Evolutionary conservation across 129 eudicot species (phyloP), one percentile per base, ranked within the genome.

Genomic region (Flaveria robusta): DNA sequence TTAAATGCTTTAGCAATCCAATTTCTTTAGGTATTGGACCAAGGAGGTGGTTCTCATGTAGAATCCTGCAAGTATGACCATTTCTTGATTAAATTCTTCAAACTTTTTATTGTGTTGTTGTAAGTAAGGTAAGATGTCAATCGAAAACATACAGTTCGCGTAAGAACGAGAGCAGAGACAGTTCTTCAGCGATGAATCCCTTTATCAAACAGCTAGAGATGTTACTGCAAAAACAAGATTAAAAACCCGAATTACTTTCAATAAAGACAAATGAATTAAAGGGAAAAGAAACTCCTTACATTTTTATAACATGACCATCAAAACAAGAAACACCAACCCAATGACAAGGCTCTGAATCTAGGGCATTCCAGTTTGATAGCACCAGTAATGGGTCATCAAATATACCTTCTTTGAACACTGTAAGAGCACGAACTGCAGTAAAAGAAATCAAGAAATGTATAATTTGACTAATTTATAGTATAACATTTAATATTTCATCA

Each of bases 21-120:
- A 95, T 83, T 85, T 91, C 96, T 83, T 85, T 95, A 19, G 99
- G 99, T 66, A 95, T 91, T 58, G 88, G 70, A 59, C 99, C 97
- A 54, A 89, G 85, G 78, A 95, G 83, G 79, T 70, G 78, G 52
- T 95, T 95, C 24, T 85, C 96, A 79, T 89, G 93, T 74, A 95
- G 78, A 62, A 87, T 67, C 74, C 99, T 95, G 84, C 66, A 82
- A 51, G 41, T 9, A 72, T 26, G 45, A 34, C 51, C 67, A 66
- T 62, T 15, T 75, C 43, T 74, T 82, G 46, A 41, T 19, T 8
- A 26, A 55, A 55, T 52, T 19, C 19, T 34, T 58, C 50, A 7
- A 68, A 5, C n/a, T 20, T 52, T 78, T 56, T 41, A 66, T 43
- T 13, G 9, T 55, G 22, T 22, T 58, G 18, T 66, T 54, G 50